Base-by-base conservation (phyloP, 257 asterid genomes). In the Hygrophila difformis region DNA sequence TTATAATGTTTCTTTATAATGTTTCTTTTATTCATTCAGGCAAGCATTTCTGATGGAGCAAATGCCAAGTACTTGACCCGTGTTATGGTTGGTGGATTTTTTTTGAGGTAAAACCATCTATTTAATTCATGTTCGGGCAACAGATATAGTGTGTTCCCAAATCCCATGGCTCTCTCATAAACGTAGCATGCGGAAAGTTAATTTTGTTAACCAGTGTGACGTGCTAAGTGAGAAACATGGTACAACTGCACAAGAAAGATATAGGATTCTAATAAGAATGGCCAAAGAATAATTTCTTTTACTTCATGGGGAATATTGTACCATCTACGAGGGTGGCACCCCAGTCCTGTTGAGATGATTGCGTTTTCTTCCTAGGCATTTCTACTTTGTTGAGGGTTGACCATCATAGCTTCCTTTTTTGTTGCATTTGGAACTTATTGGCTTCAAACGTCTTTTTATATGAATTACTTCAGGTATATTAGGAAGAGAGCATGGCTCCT, bases 41-140 rank as follows among this genome's bases (percentile, higher is more conserved):
- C 84, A 24, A 91, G 96, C 55, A 77, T 82, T 41, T 76, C 95
- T 50, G 93, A 79, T 65, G 96, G 96, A 62, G 89, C 72, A 68
- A 67, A 58, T 51, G 70, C 78, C 63, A 86, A 76, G 58, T 69
- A 61, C 73, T 69, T 91, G 74, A 86, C 86, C 31, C 70, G 61
- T 62, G 81, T 91, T 67, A 62, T 80, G 85, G 61, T 82, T 22
- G 88, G 94, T 47, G 95, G 95, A 39, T 56, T 87, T 12, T 82
- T 91, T 71, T 69, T 91, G 66, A 86, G 99, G 99, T 79, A 60
- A 56, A 72, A 0, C 1, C 12, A 33, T 66, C 12, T 18, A 11
- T 47, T 19, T 10, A 51, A 26, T 47, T 17, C 24, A 44, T 51
- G 36, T 56, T 48, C 31, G 44, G 18, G 47, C 39, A 18, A 47